Evolutionary conservation across 495 filamentous ascomycete species (phyloP).

Genomic region (Friedmanniomyces simplex): DNA sequence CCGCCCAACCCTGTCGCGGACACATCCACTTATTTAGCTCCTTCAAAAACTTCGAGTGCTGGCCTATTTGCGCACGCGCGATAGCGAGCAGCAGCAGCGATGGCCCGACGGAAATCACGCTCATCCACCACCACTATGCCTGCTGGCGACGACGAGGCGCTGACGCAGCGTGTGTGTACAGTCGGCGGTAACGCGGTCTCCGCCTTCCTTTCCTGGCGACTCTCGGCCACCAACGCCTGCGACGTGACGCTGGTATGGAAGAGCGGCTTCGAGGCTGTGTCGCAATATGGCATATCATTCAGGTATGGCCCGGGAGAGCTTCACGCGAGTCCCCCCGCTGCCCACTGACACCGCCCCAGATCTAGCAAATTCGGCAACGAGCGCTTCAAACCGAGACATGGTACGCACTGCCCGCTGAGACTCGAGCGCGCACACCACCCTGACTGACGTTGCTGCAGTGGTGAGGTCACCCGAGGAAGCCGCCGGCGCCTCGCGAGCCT

Average conservation of each 20-base stretch:
- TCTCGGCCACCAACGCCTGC: slow-evolving; percentile 95
- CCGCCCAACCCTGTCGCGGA: neutral
- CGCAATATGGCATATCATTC: slow-evolving; percentile 97
- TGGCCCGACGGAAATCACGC: neutral
- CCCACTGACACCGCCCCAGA: slow-evolving; percentile 38
- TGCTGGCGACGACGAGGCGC: slow-evolving; percentile 2
- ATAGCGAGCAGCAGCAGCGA: neutral
- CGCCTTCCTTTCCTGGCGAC: slow-evolving; percentile 93
- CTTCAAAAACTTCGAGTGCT: neutral
- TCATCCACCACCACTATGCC: neutral
- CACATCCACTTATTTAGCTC: neutral
- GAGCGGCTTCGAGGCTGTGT: slow-evolving; percentile 76
- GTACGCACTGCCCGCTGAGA: slow-evolving; percentile 43
- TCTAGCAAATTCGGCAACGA: slow-evolving; percentile 91
- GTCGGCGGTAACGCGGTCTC: slow-evolving; percentile 96
- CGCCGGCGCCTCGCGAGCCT: slow-evolving; percentile 56
- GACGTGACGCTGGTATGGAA: slow-evolving; percentile 99
- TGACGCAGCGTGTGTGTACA: slow-evolving; percentile 13
- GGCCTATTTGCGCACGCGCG: neutral
- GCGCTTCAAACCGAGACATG: slow-evolving; percentile 91
- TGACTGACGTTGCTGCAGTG: slow-evolving; percentile 42
- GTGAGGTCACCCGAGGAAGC: slow-evolving; percentile 92
- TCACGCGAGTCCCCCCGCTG: neutral
- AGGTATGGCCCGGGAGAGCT: slow-evolving; percentile 51
- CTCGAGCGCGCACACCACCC: neutral